Base-by-base conservation (phyloP, 163 green algal genomes). In the Chloromonas sp. region DNA sequence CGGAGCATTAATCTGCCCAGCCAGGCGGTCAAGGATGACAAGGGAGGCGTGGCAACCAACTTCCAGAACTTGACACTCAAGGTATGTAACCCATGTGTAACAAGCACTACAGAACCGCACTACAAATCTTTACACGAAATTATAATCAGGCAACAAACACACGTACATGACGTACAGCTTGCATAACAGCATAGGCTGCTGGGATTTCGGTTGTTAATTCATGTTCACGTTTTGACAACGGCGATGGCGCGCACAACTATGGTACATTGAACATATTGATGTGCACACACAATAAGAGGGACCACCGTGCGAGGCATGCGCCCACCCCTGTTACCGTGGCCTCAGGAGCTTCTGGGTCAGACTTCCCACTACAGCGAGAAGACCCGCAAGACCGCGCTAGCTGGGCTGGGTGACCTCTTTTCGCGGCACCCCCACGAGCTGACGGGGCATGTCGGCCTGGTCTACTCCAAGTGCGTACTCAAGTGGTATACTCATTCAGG, bases 11-110 rank as follows among this genome's bases (percentile, higher is more conserved):
- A 90, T 81, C 84, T 98, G 78, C 89, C 94, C 0, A 91, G 78
- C 84, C 90, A 95, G 76, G 91, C 82, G 58, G 15, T 97, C 0
- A 82, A 84, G 0, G 85, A 91, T 14, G 95, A 97, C 83, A 94
- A 94, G 71, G 87, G 85, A 15, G 94, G 90, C 1, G 74, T 89
- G 3, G 93, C 92, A n/a, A 92, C 96, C 60, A 97, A 90, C 60
- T 87, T 91, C 1, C 89, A 94, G 13, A 96, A 96, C 84, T 89
- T 98, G 1, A 97, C 94, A 0, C 88, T 97, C 60, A 95, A 97
- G 92, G 95, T 96, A 59, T 79, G 71, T n/a, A 8, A 8, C 66
- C 5, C 66, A 76, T 8, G 8, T 76, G 66, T 76, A 76, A 76
- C 66, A 76, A 11, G 11, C 66, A 76, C 66, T 11, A n/a, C 5